These are phyloP conservation scores for Aphanomyces invadans DNA, from an alignment of 352 stramenopile genomes.

Conservation along the genomic window DNA sequence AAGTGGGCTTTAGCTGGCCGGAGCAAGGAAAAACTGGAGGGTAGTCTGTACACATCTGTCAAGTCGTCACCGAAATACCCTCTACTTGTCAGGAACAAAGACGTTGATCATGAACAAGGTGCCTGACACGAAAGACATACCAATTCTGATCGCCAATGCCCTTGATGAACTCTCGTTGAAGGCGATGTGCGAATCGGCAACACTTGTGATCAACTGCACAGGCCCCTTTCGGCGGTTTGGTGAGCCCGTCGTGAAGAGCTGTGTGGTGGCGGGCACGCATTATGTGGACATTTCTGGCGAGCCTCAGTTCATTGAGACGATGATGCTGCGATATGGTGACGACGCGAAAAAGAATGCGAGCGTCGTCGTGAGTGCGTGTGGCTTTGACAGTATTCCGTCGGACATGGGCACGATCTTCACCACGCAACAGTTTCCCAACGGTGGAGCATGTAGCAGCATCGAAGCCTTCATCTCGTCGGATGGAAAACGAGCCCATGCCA, in stretches of 20 bases:
- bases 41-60: not conserved
- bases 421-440: slow-evolving; percentile 9
- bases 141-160: slow-evolving; percentile 8
- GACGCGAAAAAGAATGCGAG: slow-evolving; percentile 1
- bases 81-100: not conserved
- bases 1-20: slow-evolving; percentile 13
- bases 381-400: slow-evolving; percentile 15
- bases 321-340: slow-evolving; percentile 15
- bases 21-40: slow-evolving; percentile 10
- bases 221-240: slow-evolving; percentile 19
- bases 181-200: slow-evolving; percentile 15
- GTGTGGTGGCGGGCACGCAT: slow-evolving; percentile 5
- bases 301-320: slow-evolving; percentile 23
- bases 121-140: not conserved
- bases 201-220: slow-evolving; percentile 22
- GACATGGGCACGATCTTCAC: slow-evolving; percentile 22
- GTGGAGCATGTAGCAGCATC: not conserved
- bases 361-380: slow-evolving; percentile 20
- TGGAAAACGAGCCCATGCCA: slow-evolving; percentile 16
- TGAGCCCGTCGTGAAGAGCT: slow-evolving; percentile 10
- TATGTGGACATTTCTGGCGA: slow-evolving; percentile 24
- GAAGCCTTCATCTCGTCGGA: slow-evolving; percentile 21
- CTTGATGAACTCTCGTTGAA: not conserved
- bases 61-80: no score
- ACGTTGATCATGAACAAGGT: not conserved